phyloP scores from a whole-genome alignment of 2,329 filamentous ascomycete species.

The Exophiala mesophila region DNA sequence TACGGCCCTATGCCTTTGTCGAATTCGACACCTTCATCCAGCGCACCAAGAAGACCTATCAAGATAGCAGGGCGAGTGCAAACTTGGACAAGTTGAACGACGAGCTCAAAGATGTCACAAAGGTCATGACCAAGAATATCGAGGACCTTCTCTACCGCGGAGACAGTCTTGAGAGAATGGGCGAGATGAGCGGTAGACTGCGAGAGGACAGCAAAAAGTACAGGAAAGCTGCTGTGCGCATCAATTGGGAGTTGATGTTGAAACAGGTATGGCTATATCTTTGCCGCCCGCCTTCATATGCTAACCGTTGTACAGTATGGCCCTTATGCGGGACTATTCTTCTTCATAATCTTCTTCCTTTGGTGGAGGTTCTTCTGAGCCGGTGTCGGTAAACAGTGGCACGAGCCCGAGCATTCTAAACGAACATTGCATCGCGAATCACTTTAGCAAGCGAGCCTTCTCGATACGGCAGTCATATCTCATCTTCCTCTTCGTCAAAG shows the following conservation, averaged over 20 bases:
- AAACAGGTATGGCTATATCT: constrained; percentile 61
- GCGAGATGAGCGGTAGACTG: constrained; percentile 81
- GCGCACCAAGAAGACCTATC: constrained; percentile 88
- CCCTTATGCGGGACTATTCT: constrained; percentile 73
- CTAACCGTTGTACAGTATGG: constrained; percentile 59
- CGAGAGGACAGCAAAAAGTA: constrained; percentile 95
- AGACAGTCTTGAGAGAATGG: constrained; percentile 93
- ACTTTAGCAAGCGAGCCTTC: neutral
- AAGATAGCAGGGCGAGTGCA: constrained; percentile 82
- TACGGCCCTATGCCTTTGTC: constrained; percentile 93
- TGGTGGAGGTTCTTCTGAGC: constrained; percentile 89
- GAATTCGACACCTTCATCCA: constrained; percentile 97
- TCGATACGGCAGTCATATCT: constrained; percentile 54
- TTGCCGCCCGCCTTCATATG: neutral
- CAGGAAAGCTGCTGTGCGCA: constrained; percentile 81
- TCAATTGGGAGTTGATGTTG: constrained; percentile 94
- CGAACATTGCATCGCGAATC: no score
- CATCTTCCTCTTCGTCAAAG: constrained; percentile 93
- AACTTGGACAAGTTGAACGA: constrained; percentile 95
- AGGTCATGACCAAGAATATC: constrained; percentile 99
- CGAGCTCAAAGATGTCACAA: constrained; percentile 93
- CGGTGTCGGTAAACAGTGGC: no score
- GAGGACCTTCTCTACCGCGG: constrained; percentile 94
- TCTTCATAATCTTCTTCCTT: constrained; percentile 80
- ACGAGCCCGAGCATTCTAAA: no score